phyloP scores from a whole-genome alignment of 2,329 filamentous ascomycete genomes.

The Cyphellophora europaea region DNA sequence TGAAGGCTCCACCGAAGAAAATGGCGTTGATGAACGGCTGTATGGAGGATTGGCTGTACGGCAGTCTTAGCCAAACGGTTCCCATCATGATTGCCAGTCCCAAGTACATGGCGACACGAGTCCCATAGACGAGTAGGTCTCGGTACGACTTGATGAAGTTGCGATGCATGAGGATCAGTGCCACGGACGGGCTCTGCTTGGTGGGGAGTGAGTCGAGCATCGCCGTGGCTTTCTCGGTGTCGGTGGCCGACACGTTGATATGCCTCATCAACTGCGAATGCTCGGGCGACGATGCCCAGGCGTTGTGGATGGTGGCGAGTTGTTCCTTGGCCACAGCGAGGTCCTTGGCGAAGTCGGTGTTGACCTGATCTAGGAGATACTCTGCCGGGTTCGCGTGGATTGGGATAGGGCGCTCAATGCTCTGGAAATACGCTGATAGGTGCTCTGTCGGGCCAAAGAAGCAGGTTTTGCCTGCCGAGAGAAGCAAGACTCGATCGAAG shows the following conservation, averaged over 20 bases:
- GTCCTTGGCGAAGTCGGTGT: constrained; percentile 51
- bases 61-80: constrained; percentile 71
- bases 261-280: constrained; percentile 1
- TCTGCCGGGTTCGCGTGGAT: constrained; percentile 45
- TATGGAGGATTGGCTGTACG: constrained; percentile 60
- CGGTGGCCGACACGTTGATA: neutral
- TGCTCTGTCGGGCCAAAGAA: constrained; percentile 68
- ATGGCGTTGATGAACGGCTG: constrained; percentile 77
- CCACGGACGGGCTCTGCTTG: constrained; percentile 40
- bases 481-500: constrained; percentile 68
- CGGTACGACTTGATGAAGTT: constrained; percentile 76
- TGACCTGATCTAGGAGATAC: constrained; percentile 42
- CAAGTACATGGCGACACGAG: constrained; percentile 74
- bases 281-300: constrained; percentile 37
- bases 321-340: constrained; percentile 38
- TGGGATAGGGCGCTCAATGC: constrained; percentile 45
- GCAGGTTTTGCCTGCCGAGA: constrained; percentile 61
- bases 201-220: too few relatives aligned
- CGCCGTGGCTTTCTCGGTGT: neutral
- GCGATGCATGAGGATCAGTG: constrained; percentile 62
- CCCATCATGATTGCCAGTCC: constrained; percentile 34
- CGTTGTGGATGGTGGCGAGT: constrained; percentile 51
- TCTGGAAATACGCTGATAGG: constrained; percentile 54
- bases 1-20: constrained; percentile 65
- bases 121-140: constrained; percentile 75